A percentile compares a stretch with the other conserved stretches of the same genome.
Evolutionary conservation across 2,329 filamentous ascomycete species (phyloP).

Genomic region (Cytospora chrysosperma): DNA sequence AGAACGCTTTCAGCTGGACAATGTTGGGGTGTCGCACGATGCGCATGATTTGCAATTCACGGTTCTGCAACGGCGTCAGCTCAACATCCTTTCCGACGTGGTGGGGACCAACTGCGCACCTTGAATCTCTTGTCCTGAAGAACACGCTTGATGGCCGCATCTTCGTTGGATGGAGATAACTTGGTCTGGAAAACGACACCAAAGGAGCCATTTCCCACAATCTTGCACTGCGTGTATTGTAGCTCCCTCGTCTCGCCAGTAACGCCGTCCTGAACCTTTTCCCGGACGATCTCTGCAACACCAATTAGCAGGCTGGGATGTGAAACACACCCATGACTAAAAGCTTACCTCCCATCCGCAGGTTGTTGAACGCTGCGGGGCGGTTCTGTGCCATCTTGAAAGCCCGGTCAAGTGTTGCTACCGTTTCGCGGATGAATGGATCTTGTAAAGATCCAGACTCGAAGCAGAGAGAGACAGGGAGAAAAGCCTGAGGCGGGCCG

Average conservation of each 20-base stretch:
- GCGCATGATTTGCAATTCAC: constrained; percentile 98
- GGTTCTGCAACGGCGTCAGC: constrained; percentile 64
- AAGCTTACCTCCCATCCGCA: constrained; percentile 97
- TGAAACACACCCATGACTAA: constrained; percentile 27
- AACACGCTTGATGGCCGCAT: constrained; percentile 98
- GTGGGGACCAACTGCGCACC: constrained; percentile 49
- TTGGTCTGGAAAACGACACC: constrained; percentile 99
- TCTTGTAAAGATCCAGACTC: constrained; percentile 22
- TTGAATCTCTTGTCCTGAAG: constrained; percentile 99
- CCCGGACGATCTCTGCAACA: constrained; percentile 83
- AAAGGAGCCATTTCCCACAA: constrained; percentile 98
- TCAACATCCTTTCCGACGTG: not conserved
- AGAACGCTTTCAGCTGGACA: constrained; percentile 98
- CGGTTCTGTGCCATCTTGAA: constrained; percentile 80
- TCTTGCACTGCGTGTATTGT: constrained; percentile 99
- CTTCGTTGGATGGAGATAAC: constrained; percentile 94
- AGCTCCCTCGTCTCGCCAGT: constrained; percentile 96
- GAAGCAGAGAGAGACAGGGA: constrained; percentile 26
- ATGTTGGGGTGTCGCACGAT: constrained; percentile 99
- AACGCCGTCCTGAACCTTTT: constrained; percentile 97
- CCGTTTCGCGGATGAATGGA: constrained; percentile 25
- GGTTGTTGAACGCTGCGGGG: constrained; percentile 78
- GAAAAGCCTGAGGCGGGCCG: constrained; percentile 32
- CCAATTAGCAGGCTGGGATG: constrained; percentile 29
- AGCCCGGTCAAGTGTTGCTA: constrained; percentile 28